These are phyloP conservation scores for Claviceps sp. DNA, from an alignment of 2,329 filamentous ascomycete genomes.

Conservation along the genomic window DNA sequence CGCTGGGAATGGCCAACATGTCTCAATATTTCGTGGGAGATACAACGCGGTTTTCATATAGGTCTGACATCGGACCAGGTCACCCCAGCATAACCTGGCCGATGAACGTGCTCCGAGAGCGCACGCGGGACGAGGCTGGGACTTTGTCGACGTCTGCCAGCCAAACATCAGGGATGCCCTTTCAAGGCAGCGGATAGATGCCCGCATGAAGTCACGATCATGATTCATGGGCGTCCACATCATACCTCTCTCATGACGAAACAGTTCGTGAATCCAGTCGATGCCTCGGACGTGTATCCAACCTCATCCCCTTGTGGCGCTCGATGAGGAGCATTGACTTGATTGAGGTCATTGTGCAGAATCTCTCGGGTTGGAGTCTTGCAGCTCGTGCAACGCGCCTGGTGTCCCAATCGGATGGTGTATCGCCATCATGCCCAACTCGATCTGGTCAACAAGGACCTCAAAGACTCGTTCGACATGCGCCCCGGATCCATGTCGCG, in stretches of 20 bases:
- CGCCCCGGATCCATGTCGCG: not conserved
- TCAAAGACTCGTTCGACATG: not conserved
- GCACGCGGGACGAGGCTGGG: not conserved
- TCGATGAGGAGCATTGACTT: not conserved
- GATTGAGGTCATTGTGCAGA: not conserved
- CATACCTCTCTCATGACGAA: slow-evolving; percentile 6
- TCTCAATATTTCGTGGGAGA: slow-evolving; percentile 10
- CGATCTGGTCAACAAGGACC: not conserved
- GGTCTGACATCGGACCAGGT: slow-evolving; percentile 3
- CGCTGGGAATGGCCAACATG: slow-evolving; percentile 7
- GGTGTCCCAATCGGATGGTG: not conserved
- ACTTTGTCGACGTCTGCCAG: not conserved
- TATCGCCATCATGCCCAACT: not conserved
- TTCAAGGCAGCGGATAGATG: not conserved
- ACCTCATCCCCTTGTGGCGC: not conserved
- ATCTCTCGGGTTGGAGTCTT: not conserved
- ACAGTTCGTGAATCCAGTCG: not conserved
- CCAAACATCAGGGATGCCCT: not conserved
- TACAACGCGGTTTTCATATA: slow-evolving; percentile 1
- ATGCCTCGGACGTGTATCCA: not conserved
- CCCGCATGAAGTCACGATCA: not conserved
- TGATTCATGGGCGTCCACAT: slow-evolving; percentile 1
- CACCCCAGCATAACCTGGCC: slow-evolving; percentile 8
- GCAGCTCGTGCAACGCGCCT: not conserved
- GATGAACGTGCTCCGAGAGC: slow-evolving; percentile 9